phyloP scores from a whole-genome alignment of 306 rosid genomes.

The Cicer judaicum region DNA sequence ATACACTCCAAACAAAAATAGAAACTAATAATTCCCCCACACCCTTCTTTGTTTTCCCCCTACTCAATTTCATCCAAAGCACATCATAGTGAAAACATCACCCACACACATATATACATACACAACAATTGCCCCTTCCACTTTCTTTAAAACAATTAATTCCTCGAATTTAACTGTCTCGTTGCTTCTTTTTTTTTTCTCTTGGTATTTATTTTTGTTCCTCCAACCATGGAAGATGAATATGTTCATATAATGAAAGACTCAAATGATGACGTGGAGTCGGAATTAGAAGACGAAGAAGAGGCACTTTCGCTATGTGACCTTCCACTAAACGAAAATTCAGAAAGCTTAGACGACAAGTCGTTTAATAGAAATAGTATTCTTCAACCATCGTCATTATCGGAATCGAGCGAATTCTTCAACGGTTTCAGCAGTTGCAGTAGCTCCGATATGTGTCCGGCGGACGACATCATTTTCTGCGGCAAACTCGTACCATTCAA shows the following conservation, averaged over 20 bases:
- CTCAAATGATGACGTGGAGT: conserved; percentile 23
- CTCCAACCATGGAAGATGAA: conserved; percentile 43
- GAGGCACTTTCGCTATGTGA: conserved; percentile 71
- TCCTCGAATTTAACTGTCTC: not conserved
- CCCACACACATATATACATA: not conserved
- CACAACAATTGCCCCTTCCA: not conserved
- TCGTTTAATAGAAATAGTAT: conserved; percentile 27
- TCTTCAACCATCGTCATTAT: conserved; percentile 44
- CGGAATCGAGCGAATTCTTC: conserved; percentile 57
- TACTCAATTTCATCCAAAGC: conserved; percentile 5
- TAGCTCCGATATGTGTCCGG: conserved; percentile 61
- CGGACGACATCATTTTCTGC: conserved; percentile 71
- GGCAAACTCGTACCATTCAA: conserved; percentile 63
- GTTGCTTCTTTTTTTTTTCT: not conserved
- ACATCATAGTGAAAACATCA: not conserved
- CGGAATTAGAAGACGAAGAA: conserved; percentile 13
- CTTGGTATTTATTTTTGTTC: not conserved
- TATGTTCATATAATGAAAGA: conserved; percentile 20
- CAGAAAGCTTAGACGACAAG: conserved; percentile 35
- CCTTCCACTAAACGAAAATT: conserved; percentile 52
- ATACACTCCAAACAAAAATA: conserved; percentile 39
- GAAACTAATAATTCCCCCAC: conserved; percentile 33
- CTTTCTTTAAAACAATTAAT: conserved; percentile 2
- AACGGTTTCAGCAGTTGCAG: conserved; percentile 51
- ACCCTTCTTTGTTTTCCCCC: conserved; percentile 16